Conservation (phyloP, 345 rosid genomes). For the Eutrema yunnanense region DNA sequence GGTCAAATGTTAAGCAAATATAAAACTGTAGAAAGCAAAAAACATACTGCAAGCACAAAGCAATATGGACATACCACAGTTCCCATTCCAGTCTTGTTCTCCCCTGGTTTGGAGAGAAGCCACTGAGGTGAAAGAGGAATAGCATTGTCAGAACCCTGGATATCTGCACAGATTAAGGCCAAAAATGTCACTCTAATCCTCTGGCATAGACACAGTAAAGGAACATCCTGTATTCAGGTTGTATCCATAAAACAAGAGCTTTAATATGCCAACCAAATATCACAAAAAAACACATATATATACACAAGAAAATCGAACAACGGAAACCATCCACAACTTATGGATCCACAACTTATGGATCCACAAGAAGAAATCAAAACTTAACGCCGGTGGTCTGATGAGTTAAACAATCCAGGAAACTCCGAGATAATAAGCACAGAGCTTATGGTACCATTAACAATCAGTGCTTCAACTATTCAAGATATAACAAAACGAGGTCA, state of each 20-base stretch:
- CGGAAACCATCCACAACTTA: not conserved
- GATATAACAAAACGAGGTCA: not conserved
- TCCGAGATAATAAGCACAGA: not conserved
- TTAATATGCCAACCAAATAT: not conserved
- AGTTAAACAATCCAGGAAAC: not conserved
- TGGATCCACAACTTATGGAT: constrained; percentile 14
- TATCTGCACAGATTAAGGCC: constrained; percentile 52
- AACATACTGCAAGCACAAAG: not conserved
- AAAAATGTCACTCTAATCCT: constrained; percentile 9
- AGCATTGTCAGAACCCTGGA: constrained; percentile 62
- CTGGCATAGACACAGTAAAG: not conserved
- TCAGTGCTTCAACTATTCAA: not conserved
- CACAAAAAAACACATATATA: not conserved
- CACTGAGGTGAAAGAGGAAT: constrained; percentile 98
- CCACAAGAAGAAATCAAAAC: not conserved
- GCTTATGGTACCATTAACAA: not conserved
- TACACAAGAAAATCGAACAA: not conserved
- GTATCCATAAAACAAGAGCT: not conserved
- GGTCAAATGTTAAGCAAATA: not conserved
- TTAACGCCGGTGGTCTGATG: not conserved
- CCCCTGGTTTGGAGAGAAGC: constrained; percentile 90
- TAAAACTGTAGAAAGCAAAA: not conserved
- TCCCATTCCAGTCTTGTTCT: constrained; percentile 67
- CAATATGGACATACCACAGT: constrained; percentile 51
- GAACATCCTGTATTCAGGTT: not conserved